Evolutionary conservation across 2,329 filamentous ascomycete genomes (phyloP), one percentile per base, ranked within the genome.

Genomic region (Elsinoe ampelina): DNA sequence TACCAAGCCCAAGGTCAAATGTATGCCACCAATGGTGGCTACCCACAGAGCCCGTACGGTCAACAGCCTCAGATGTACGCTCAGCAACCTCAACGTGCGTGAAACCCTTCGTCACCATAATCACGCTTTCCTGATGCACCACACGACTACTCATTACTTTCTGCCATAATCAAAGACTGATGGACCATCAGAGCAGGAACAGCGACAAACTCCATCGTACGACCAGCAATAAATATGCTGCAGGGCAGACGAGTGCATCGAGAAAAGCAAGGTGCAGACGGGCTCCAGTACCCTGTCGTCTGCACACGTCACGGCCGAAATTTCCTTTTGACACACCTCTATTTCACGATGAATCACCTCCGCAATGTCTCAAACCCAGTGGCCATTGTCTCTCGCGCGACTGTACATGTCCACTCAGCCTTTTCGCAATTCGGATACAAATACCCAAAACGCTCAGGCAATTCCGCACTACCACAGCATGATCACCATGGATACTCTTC

Each of bases 21-120:
- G 61, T 76, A 75, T 65, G 66, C 71, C 26, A 30, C 26, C 66
- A 73, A 68, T 65, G 71, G 65, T 64, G 76, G 74, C 68, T 78
- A 77, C 62, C 75, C 75, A 22, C 75, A 75, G 63, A 77, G 75
- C 58, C 75, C 76, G 13, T 78, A 78, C 63, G 70, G 64, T 32
- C 71, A 70, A 60, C 72, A 73, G 62, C 73, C 72, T 63, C 48
- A 75, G 63, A 75, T 75, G 66, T 77, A 78, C 61, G 26, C 41
- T 45, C 41, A 30, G 26, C 26, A 45, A 45, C 68, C 68, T 62
- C 68, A 69, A 62, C 68, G 66, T 68, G 61, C 63, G 65, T 66
- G 60, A 61, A 54, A 47, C 54, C 54, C 54, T 10, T 48, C 41
- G n/a, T 48, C 36, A 41, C 42, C 13, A 43, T 50, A 19, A 12